Base-by-base conservation (phyloP, 2,329 filamentous ascomycete species). In the Madurella mycetomatis region DNA sequence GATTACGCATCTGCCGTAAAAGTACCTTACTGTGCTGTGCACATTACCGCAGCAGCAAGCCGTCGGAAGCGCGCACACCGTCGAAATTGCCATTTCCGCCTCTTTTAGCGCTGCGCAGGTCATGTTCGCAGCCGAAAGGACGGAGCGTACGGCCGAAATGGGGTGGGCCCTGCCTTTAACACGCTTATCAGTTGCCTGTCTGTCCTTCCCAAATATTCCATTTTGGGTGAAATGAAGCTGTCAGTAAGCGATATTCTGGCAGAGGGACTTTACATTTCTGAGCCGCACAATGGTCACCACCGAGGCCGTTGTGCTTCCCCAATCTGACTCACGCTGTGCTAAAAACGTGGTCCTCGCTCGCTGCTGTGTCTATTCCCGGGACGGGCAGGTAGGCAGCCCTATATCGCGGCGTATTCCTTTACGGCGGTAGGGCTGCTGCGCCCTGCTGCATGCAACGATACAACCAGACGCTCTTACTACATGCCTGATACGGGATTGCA, bases 271-370 rank as follows among this genome's bases (percentile, higher is more conserved):
- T 42, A 18, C 41, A 19, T 42, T 9, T 42, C 41, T 19, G 41
- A 13, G 41, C 41, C 41, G 41, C 34, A 15, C 9, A 37, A 37
- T 37, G 34, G 34, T 5, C 34, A 39, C 40, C 40, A 12, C 18
- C 42, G 7, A 5, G 34, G 46, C 9, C 47, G 42, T 12, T 47
- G 50, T 56, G 43, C 30, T 44, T 16, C 50, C 50, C 50, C 50
- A 56, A 43, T 50, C 50, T 56, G 54, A 56, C 46, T 50, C 54
- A 37, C 34, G 25, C 25, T 7, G 25, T 25, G 7, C 25, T 25
- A 25, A 25, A 25, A 25, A 25, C 25, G 25, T 25, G 25, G 25
- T 25, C 25, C 25, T 25, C 25, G 25, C 25, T 25, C 25, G 25
- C 25, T 25, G 25, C 25, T 25, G 25, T 25, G 25, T 25, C 25